Conservation (phyloP, 768 basidiomycete species). For the Lentinula edodes region DNA sequence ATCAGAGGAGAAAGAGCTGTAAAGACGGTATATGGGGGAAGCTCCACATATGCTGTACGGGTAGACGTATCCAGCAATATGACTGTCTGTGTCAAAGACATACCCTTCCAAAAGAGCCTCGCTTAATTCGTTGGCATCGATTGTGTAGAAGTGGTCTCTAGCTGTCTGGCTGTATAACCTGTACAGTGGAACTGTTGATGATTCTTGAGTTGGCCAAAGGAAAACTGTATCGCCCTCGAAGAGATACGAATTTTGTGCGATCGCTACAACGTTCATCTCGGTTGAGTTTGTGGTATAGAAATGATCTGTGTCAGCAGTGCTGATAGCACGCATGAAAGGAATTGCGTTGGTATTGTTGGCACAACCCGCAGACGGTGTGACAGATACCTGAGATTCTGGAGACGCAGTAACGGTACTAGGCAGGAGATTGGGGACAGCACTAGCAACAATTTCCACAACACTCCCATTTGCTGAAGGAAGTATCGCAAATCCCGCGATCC, state of each 20-base stretch:
- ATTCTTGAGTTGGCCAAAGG: not conserved
- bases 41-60: not conserved
- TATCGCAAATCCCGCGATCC: not conserved
- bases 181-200: not conserved
- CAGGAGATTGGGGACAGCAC: not conserved
- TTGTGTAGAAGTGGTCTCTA: not conserved
- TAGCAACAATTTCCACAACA: not conserved
- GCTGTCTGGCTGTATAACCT: not conserved
- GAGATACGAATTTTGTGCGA: not conserved
- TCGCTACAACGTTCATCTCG: not conserved
- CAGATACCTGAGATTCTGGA: not conserved
- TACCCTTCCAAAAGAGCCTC: not conserved
- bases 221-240: not conserved
- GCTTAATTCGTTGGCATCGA: not conserved
- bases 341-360: not conserved
- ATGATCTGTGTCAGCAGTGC: not conserved
- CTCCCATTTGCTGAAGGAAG: not conserved
- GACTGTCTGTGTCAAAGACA: not conserved
- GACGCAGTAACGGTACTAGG: not conserved
- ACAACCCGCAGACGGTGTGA: not conserved
- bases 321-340: not conserved
- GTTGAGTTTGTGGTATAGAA: not conserved
- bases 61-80: not conserved
- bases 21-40: not conserved
- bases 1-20: not conserved